These are phyloP conservation scores for Schizosaccharomyces versatilis DNA, from an alignment of 1,139 yeast genomes.

Conservation along the genomic window DNA sequence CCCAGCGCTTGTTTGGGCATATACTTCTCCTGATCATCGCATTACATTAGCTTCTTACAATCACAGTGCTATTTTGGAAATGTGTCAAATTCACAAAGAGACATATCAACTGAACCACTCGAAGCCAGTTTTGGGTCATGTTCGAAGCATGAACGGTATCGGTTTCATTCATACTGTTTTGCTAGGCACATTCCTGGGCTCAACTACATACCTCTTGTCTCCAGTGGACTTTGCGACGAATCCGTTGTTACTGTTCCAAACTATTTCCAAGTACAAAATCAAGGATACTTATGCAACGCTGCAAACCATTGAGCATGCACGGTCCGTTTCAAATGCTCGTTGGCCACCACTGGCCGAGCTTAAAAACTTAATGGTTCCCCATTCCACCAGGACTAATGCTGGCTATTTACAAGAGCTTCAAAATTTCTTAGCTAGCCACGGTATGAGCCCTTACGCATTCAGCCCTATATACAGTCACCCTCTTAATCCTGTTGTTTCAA, in stretches of 20 bases:
- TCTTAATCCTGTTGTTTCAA: constrained; percentile 63
- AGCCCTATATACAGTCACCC: constrained; percentile 59
- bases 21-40: constrained; percentile 53
- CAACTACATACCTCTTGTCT: constrained; percentile 60
- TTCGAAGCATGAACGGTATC: constrained; percentile 60
- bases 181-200: constrained; percentile 52
- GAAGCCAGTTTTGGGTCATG: constrained; percentile 64
- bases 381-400: constrained; percentile 51
- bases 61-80: constrained; percentile 45
- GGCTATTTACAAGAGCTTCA: constrained; percentile 38
- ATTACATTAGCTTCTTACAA: constrained; percentile 42
- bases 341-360: constrained; percentile 41
- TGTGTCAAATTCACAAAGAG: constrained; percentile 77
- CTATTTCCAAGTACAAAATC: constrained; percentile 55
- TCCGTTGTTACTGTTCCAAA: constrained; percentile 50
- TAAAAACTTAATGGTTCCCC: constrained; percentile 67
- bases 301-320: constrained; percentile 62
- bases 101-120: constrained; percentile 63
- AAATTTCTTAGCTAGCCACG: constrained; percentile 40
- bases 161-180: constrained; percentile 72
- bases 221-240: constrained; percentile 59
- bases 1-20: constrained; percentile 39
- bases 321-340: constrained; percentile 33
- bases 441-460: constrained; percentile 46
- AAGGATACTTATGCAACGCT: constrained; percentile 73